Conservation (phyloP, 106 monocot species). For the Apostasia shenzhenica region DNA sequence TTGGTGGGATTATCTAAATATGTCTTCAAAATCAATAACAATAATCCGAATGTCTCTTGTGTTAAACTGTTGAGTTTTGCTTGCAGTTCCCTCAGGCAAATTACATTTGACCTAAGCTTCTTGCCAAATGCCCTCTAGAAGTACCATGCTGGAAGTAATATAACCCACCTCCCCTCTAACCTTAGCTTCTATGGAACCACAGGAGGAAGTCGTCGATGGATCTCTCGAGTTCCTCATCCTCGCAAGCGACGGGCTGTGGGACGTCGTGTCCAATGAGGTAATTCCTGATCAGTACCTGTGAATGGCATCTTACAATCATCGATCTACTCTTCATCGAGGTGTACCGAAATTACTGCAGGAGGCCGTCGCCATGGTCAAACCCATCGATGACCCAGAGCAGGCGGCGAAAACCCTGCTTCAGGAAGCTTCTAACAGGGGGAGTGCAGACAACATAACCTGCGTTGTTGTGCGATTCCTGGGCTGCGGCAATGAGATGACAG, state of each 20-base stretch:
- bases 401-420: slow-evolving; percentile 21
- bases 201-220: slow-evolving; percentile 67
- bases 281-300: not conserved
- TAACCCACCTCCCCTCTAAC: too few relatives aligned
- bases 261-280: slow-evolving; percentile 80
- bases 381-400: slow-evolving; percentile 16
- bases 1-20: too few relatives aligned
- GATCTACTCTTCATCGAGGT: not conserved
- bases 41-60: too few relatives aligned
- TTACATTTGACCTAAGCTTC: too few relatives aligned
- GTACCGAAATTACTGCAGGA: slow-evolving; percentile 9
- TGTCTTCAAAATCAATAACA: too few relatives aligned
- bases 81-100: too few relatives aligned
- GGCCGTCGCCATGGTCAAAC: slow-evolving; percentile 23
- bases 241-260: slow-evolving; percentile 83
- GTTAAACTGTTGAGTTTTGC: too few relatives aligned
- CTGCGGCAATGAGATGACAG: not conserved
- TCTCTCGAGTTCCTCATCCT: slow-evolving; percentile 77
- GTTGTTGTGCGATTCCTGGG: slow-evolving; percentile 19
- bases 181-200: not conserved
- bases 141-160: too few relatives aligned
- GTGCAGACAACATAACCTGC: slow-evolving; percentile 23
- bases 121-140: too few relatives aligned
- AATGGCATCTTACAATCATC: not conserved
- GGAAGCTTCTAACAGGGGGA: slow-evolving; percentile 19